phyloP scores from a whole-genome alignment of 352 stramenopile genomes.

The Blastocystis hominis region DNA sequence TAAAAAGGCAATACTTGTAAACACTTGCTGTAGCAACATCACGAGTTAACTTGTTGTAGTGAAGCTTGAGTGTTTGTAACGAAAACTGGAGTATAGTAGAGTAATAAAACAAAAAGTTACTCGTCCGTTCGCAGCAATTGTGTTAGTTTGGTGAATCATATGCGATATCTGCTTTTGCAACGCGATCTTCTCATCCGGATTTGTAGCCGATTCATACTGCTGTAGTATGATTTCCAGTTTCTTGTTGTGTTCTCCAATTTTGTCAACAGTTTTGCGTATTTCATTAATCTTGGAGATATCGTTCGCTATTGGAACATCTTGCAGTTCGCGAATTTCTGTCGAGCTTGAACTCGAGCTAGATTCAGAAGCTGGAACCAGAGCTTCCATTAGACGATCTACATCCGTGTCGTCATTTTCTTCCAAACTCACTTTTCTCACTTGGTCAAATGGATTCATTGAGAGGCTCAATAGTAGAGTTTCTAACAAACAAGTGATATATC shows the following conservation, averaged over 20 bases:
- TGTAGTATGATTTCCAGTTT: background rate
- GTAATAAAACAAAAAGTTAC: background rate
- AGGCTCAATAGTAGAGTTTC: background rate
- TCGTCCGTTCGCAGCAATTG: conserved; percentile 4
- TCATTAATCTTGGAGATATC: conserved; percentile 12
- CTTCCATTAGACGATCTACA: conserved; percentile 10
- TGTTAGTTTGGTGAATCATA: conserved; percentile 4
- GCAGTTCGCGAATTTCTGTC: background rate
- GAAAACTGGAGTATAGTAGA: background rate
- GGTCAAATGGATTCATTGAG: conserved; percentile 30
- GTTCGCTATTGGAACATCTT: background rate
- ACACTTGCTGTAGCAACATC: background rate
- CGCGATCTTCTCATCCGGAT: background rate
- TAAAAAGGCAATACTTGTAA: background rate
- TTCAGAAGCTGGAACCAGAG: background rate
- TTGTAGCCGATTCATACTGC: background rate
- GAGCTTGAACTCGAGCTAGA: too few species aligned
- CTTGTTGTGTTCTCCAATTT: conserved; percentile 22
- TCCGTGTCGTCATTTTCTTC: background rate
- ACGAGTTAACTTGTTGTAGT: conserved; percentile 31
- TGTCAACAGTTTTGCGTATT: conserved; percentile 1
- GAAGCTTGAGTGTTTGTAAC: conserved; percentile 31
- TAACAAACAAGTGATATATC: conserved; percentile 56
- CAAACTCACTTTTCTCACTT: background rate
- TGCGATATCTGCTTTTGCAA: background rate